phyloP scores from a whole-genome alignment of 805 yeast genomes.

The Metschnikowia lochheadii region DNA sequence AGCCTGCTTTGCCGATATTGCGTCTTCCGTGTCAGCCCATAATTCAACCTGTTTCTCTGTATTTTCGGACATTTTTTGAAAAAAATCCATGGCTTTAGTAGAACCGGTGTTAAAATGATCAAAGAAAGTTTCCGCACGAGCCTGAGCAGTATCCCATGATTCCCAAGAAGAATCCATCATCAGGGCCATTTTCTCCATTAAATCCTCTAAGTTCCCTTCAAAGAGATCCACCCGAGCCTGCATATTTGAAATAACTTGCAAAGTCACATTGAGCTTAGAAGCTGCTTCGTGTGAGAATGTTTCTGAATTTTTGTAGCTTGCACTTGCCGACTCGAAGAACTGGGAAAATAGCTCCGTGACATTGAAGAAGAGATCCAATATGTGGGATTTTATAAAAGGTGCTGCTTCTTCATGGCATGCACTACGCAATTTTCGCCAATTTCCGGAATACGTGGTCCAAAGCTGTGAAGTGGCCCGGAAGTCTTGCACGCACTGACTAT shows the following conservation, averaged over 20 bases:
- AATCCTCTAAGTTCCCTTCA: slow-evolving; percentile 1
- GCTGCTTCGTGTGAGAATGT: not conserved
- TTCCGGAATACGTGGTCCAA: slow-evolving; percentile 74
- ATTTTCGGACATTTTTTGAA: slow-evolving; percentile 1
- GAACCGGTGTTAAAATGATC: slow-evolving; percentile 1
- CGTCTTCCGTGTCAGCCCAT: slow-evolving; percentile 3
- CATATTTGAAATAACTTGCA: not conserved
- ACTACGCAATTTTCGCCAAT: slow-evolving; percentile 50
- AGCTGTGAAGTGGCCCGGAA: slow-evolving; percentile 49
- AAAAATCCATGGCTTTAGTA: not conserved
- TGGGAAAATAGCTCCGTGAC: slow-evolving; percentile 32
- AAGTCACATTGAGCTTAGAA: not conserved
- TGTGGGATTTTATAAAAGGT: slow-evolving; percentile 51
- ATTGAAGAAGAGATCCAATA: slow-evolving; percentile 43
- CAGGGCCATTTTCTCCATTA: slow-evolving; percentile 2
- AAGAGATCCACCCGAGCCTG: not conserved
- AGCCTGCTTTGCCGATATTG: slow-evolving; percentile 1
- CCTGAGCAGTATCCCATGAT: not conserved
- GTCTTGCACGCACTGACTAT: slow-evolving; percentile 36
- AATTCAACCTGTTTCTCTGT: slow-evolving; percentile 4
- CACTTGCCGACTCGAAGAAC: slow-evolving; percentile 9
- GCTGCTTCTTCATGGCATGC: slow-evolving; percentile 51
- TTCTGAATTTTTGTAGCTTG: not conserved
- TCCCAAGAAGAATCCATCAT: slow-evolving; percentile 2
- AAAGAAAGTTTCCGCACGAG: not conserved